Evolutionary conservation across 1,284 basidiomycete genomes (phyloP).

Genomic region (Cryptococcus jaspeensis): DNA sequence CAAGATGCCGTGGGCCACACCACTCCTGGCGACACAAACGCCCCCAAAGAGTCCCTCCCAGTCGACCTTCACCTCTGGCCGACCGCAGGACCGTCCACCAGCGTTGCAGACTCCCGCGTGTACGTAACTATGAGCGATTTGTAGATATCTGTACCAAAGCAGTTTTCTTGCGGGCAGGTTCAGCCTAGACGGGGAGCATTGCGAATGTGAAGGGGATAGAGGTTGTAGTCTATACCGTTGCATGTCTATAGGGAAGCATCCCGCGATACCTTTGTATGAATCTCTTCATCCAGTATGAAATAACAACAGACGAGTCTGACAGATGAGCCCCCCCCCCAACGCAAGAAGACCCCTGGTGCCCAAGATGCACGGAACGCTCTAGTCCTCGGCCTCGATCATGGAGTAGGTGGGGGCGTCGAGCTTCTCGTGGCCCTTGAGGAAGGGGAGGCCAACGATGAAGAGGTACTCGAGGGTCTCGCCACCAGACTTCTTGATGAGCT

Average conservation of each 20-base stretch:
- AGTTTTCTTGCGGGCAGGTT: not conserved
- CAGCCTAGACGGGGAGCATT: no score
- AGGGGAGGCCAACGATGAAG: conserved; percentile 85
- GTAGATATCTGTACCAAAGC: not conserved
- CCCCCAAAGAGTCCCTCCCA: conserved; percentile 9
- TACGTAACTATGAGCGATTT: conserved; percentile 11
- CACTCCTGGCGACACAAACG: not conserved
- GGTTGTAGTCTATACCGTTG: not conserved
- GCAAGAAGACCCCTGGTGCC: no score
- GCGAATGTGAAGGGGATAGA: not conserved
- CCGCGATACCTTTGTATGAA: not conserved
- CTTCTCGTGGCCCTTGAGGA: conserved; percentile 75
- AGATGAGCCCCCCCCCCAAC: not conserved
- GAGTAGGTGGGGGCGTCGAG: conserved; percentile 86
- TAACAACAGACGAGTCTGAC: not conserved
- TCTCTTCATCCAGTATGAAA: no score
- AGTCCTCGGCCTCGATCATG: conserved; percentile 74
- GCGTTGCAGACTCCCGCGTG: not conserved
- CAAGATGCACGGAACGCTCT: conserved; percentile 11
- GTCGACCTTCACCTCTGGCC: conserved; percentile 14
- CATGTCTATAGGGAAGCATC: conserved; percentile 2
- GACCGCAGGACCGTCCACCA: conserved; percentile 1
- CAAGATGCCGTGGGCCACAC: not conserved
- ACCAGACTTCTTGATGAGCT: conserved; percentile 79
- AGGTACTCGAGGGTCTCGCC: conserved; percentile 87